These are phyloP conservation scores for Suzukiozyma palmioleophila DNA, from an alignment of 1,139 yeast genomes.

Conservation along the genomic window DNA sequence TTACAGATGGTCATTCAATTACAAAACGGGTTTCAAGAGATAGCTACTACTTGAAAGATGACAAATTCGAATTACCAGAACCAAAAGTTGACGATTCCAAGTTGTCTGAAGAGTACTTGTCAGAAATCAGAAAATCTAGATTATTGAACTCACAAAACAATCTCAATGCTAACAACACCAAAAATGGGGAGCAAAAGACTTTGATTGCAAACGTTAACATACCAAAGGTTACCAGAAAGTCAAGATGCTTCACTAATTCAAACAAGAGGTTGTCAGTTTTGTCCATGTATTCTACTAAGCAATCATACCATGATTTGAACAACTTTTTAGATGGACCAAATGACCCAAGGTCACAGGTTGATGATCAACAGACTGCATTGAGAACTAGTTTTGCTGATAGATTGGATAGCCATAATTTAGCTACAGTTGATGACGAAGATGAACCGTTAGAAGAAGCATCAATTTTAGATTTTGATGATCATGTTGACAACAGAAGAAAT, in stretches of 20 bases:
- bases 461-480: constrained; percentile 42
- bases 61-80: constrained; percentile 33
- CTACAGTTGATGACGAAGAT: constrained; percentile 25
- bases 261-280: constrained; percentile 66
- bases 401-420: constrained; percentile 34
- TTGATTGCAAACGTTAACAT: constrained; percentile 57
- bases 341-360: constrained; percentile 24
- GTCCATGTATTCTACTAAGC: constrained; percentile 65
- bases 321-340: constrained; percentile 33
- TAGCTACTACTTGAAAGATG: constrained; percentile 17
- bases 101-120: constrained; percentile 42
- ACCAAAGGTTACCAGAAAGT: constrained; percentile 68
- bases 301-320: constrained; percentile 58
- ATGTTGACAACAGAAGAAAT: constrained; percentile 35
- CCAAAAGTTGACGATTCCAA: constrained; percentile 35
- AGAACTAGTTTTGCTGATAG: constrained; percentile 45
- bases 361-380: constrained; percentile 22
- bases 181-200: constrained; percentile 22
- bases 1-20: constrained; percentile 18
- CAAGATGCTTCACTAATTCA: constrained; percentile 56
- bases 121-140: constrained; percentile 42
- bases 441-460: constrained; percentile 36
- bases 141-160: constrained; percentile 42
- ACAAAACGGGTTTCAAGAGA: constrained; percentile 17
- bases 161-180: constrained; percentile 22